Conservation (phyloP, 768 basidiomycete species). For the Pluteus cervinus region DNA sequence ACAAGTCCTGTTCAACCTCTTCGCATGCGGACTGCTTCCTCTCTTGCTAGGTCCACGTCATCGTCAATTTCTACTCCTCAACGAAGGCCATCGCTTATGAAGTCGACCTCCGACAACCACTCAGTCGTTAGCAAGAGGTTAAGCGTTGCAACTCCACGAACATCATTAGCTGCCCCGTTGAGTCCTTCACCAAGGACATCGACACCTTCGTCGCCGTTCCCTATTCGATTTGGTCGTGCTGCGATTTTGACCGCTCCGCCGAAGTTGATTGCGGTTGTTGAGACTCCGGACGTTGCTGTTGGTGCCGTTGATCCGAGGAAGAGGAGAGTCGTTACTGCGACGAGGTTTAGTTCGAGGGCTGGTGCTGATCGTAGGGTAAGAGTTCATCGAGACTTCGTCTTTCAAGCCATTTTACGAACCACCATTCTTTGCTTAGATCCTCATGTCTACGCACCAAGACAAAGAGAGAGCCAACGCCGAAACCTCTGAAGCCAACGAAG, state of each 20-base stretch:
- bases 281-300: conserved; percentile 85
- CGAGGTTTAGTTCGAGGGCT: conserved; percentile 75
- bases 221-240: conserved; percentile 58
- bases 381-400: conserved; percentile 7
- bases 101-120: no score
- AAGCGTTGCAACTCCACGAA: conserved; percentile 30
- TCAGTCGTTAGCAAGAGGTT: conserved; percentile 31
- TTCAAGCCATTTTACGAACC: background rate
- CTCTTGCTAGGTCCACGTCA: conserved; percentile 49
- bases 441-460: conserved; percentile 77
- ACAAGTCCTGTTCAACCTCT: no score
- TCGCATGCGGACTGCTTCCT: conserved; percentile 43
- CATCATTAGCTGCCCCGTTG: conserved; percentile 41
- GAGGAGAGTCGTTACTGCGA: conserved; percentile 80
- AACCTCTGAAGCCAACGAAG: conserved; percentile 17
- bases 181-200: conserved; percentile 39
- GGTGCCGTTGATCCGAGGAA: conserved; percentile 85
- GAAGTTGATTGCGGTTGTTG: conserved; percentile 73
- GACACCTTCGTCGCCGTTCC: conserved; percentile 36
- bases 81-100: conserved; percentile 31
- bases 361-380: conserved; percentile 80
- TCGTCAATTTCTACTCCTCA: conserved; percentile 36
- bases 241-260: conserved; percentile 82
- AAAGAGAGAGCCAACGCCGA: conserved; percentile 25
- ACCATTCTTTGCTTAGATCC: conserved; percentile 42